These are phyloP conservation scores for Melastoma malabathricum DNA, from an alignment of 345 rosid species.

Conservation along the genomic window DNA sequence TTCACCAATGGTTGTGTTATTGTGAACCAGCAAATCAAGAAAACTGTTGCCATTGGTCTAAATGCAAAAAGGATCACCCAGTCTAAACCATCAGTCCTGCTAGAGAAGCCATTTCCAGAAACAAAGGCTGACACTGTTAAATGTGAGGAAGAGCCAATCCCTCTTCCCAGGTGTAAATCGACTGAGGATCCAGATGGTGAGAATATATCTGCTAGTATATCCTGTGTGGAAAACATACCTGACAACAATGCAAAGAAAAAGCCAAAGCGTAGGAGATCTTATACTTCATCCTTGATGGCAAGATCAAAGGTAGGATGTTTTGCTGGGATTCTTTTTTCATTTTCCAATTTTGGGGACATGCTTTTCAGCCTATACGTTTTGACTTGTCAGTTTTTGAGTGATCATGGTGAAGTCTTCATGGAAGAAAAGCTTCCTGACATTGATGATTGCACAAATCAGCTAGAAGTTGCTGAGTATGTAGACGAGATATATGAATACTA, in stretches of 20 bases:
- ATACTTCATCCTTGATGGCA: slow-evolving; percentile 62
- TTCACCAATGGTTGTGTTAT: no score
- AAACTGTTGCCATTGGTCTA: slow-evolving; percentile 12
- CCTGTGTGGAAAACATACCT: slow-evolving; percentile 13
- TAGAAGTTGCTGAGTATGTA: slow-evolving; percentile 95
- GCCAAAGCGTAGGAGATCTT: slow-evolving; percentile 73
- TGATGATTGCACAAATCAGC: slow-evolving; percentile 60
- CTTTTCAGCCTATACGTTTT: slow-evolving; percentile 3
- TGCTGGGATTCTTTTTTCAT: slow-evolving; percentile 30
- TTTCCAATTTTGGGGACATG: slow-evolving; percentile 10
- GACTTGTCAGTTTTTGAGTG: slow-evolving; percentile 40
- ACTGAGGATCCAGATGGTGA: slow-evolving; percentile 19
- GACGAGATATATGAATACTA: slow-evolving; percentile 85
- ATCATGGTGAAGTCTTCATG: slow-evolving; percentile 24
- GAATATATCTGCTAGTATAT: slow-evolving; percentile 14
- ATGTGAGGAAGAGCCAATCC: slow-evolving; percentile 13
- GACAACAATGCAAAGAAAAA: slow-evolving; percentile 29
- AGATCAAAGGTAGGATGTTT: slow-evolving; percentile 49
- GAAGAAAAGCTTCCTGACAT: slow-evolving; percentile 48
- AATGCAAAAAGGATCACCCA: slow-evolving; percentile 22
- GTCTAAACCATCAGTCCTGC: slow-evolving; percentile 14
- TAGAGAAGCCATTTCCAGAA: slow-evolving; percentile 12
- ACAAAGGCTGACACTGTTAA: background rate
- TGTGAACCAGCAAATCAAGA: no score
- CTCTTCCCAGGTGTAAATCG: slow-evolving; percentile 6